These are phyloP conservation scores for Wallacemonas collosoma DNA, from an alignment of 208 protist species.

Conservation along the genomic window DNA sequence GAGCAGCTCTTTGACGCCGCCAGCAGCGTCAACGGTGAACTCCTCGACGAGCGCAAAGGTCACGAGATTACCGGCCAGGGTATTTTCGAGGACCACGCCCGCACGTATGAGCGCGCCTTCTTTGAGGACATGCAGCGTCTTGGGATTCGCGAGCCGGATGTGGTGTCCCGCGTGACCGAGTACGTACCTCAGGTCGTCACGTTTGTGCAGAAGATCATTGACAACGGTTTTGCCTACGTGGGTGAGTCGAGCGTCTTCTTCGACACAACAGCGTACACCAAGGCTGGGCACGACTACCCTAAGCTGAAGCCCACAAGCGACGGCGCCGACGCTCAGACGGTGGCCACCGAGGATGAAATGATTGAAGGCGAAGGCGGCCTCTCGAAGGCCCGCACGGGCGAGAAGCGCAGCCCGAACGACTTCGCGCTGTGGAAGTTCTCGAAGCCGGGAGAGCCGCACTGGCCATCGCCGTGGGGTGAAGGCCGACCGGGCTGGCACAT, in stretches of 20 bases:
- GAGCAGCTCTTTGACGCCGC: slow-evolving; percentile 57
- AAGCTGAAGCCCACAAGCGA: slow-evolving; percentile 85
- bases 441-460: slow-evolving; percentile 94
- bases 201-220: slow-evolving; percentile 95
- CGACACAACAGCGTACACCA: slow-evolving; percentile 88
- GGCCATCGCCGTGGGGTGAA: slow-evolving; percentile 92
- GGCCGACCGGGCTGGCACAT: slow-evolving; percentile 99
- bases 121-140: slow-evolving; percentile 94
- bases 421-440: slow-evolving; percentile 99
- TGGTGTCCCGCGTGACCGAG: slow-evolving; percentile 97
- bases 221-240: slow-evolving; percentile 96
- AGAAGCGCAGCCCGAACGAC: slow-evolving; percentile 93
- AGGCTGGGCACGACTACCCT: slow-evolving; percentile 92
- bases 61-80: slow-evolving; percentile 60
- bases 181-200: slow-evolving; percentile 96
- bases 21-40: slow-evolving; percentile 74
- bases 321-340: slow-evolving; percentile 28
- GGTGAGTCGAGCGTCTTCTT: slow-evolving; percentile 96
- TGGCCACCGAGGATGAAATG: slow-evolving; percentile 81
- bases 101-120: slow-evolving; percentile 91
- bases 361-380: slow-evolving; percentile 91
- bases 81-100: slow-evolving; percentile 91
- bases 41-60: slow-evolving; percentile 79
- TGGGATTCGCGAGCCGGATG: slow-evolving; percentile 87
- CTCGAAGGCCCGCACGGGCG: slow-evolving; percentile 50